Evolutionary conservation across 2,329 filamentous ascomycete genomes (phyloP).

Genomic region (Cladosporium sp.): DNA sequence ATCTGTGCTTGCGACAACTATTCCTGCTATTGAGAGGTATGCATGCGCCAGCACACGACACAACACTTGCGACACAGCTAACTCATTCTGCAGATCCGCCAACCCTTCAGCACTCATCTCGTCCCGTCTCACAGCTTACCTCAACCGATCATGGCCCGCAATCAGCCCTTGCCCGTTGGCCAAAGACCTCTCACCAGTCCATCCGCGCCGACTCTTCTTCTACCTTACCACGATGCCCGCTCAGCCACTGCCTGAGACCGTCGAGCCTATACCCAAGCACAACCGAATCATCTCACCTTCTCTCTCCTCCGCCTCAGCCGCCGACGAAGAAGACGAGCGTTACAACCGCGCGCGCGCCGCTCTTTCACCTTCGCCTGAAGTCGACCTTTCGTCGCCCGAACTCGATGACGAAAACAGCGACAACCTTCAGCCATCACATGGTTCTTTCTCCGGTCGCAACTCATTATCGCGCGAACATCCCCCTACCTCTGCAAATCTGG

Average conservation of each 20-base stretch:
- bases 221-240: slow-evolving; percentile 87
- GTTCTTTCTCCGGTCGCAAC: slow-evolving; percentile 58
- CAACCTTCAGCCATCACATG: slow-evolving; percentile 58
- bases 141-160: slow-evolving; percentile 81
- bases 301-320: slow-evolving; percentile 70
- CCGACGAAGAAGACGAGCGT: slow-evolving; percentile 69
- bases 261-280: slow-evolving; percentile 36
- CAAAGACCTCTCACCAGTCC: slow-evolving; percentile 88
- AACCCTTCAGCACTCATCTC: slow-evolving; percentile 95
- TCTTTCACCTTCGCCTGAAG: slow-evolving; percentile 86
- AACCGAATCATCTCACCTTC: slow-evolving; percentile 77
- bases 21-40: slow-evolving; percentile 89
- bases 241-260: slow-evolving; percentile 71
- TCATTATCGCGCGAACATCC: slow-evolving; percentile 41
- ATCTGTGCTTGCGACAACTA: slow-evolving; percentile 70
- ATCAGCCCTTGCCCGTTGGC: slow-evolving; percentile 80
- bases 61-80: slow-evolving; percentile 23
- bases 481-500: slow-evolving; percentile 44
- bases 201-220: slow-evolving; percentile 94
- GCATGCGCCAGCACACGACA: slow-evolving; percentile 43
- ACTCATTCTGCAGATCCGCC: slow-evolving; percentile 67
- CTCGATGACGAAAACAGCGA: slow-evolving; percentile 67
- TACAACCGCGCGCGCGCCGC: slow-evolving; percentile 60
- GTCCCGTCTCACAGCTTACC: slow-evolving; percentile 82
- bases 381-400: slow-evolving; percentile 84